Percentiles rank a stretch among this genome's conserved stretches.
phyloP scores from a whole-genome alignment of 768 basidiomycete species.

The Tricholoma matsutake region DNA sequence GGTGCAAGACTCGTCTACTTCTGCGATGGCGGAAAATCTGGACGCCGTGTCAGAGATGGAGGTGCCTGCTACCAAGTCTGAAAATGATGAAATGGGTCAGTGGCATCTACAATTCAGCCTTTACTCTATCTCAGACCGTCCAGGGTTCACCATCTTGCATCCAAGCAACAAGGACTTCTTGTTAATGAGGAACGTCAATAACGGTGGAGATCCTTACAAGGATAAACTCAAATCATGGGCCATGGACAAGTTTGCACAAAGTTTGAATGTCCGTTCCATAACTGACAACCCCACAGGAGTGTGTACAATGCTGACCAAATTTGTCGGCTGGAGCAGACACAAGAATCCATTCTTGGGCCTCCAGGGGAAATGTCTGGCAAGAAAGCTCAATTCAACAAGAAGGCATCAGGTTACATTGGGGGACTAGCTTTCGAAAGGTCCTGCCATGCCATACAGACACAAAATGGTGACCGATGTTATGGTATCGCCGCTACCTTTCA shows the following conservation, averaged over 20 bases:
- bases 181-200: not conserved
- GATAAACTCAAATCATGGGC: not conserved
- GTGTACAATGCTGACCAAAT: not conserved
- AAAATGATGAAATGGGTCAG: not conserved
- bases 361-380: not conserved
- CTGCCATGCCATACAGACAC: not conserved
- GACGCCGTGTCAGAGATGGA: not conserved
- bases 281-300: not conserved
- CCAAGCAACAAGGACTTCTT: not conserved
- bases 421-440: not conserved
- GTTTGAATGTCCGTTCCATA: not conserved
- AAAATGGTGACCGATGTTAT: not conserved
- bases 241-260: not conserved
- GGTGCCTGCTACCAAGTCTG: not conserved
- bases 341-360: not conserved
- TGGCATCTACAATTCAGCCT: not conserved
- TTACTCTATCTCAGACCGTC: not conserved
- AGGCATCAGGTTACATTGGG: not conserved
- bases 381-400: not conserved
- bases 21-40: not conserved
- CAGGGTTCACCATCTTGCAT: not conserved
- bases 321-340: not conserved
- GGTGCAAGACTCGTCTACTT: not conserved
- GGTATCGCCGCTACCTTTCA: not conserved
- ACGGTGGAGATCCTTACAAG: not conserved